These are phyloP conservation scores for Artemisia tridentata DNA, from an alignment of 129 eudicot species.

Conservation along the genomic window DNA sequence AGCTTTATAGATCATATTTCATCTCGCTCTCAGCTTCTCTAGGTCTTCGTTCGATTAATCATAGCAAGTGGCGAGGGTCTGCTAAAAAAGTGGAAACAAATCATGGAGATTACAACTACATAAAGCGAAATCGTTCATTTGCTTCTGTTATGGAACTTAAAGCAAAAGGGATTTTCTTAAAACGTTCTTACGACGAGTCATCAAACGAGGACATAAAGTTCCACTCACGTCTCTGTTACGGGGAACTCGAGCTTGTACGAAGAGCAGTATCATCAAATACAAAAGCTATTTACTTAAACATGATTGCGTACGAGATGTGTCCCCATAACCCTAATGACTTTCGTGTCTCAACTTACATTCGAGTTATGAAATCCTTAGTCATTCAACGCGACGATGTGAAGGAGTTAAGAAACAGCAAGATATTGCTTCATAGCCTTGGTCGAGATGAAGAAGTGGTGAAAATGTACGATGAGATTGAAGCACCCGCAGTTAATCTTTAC, in stretches of 20 bases:
- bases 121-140: constrained; percentile 29
- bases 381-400: constrained; percentile 37
- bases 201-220: constrained; percentile 33
- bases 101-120: constrained; percentile 20
- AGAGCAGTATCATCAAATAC: constrained; percentile 20
- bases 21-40: constrained; percentile 19
- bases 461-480: constrained; percentile 36
- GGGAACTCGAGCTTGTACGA: constrained; percentile 29
- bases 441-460: constrained; percentile 44
- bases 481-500: constrained; percentile 10
- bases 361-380: constrained; percentile 42
- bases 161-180: constrained; percentile 31
- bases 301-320: constrained; percentile 49
- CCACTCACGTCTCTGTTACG: constrained; percentile 26
- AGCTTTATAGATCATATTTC: constrained; percentile 39
- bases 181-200: constrained; percentile 7
- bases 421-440: constrained; percentile 30
- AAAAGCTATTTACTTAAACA: constrained; percentile 31
- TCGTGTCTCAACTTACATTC: constrained; percentile 31
- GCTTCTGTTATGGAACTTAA: constrained; percentile 35
- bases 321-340: constrained; percentile 37
- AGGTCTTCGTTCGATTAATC: neutral
- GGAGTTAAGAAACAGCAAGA: constrained; percentile 22
- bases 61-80: neutral
- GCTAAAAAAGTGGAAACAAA: neutral